Conservation (phyloP, 495 filamentous ascomycete species). For the Clavariopsis aquatica region DNA sequence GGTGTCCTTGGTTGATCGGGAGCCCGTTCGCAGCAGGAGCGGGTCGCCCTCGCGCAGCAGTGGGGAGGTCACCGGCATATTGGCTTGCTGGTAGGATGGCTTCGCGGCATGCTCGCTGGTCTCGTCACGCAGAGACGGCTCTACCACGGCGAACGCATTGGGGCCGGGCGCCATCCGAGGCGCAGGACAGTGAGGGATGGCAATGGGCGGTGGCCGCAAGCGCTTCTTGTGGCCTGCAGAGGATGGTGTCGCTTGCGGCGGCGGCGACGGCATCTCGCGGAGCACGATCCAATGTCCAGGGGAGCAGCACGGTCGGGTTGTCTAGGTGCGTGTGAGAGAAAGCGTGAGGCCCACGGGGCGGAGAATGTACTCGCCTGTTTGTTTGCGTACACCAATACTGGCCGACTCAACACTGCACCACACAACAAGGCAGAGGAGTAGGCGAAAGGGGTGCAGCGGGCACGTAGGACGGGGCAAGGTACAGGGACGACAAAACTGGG, state of each 20-base stretch:
- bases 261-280: not conserved
- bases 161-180: constrained; percentile 4
- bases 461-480: not conserved
- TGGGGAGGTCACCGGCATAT: not conserved
- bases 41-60: not conserved
- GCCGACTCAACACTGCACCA: not conserved
- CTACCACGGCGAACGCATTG: constrained; percentile 21
- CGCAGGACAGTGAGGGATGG: not conserved
- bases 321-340: not conserved
- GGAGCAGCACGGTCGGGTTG: not conserved
- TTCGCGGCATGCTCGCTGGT: not conserved
- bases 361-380: not conserved
- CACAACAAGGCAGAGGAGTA: constrained; percentile 2
- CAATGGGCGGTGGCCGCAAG: constrained; percentile 13
- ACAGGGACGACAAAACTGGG: too few species aligned
- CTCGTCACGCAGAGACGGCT: not conserved
- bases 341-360: not conserved
- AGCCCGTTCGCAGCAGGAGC: not conserved
- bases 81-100: not conserved
- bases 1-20: not conserved
- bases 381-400: not conserved
- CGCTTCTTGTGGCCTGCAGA: not conserved
- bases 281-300: not conserved
- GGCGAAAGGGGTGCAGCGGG: not conserved
- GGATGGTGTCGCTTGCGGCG: not conserved